Evolutionary conservation across 495 filamentous ascomycete genomes (phyloP), one percentile per base, ranked within the genome.

Genomic region (Aspergillus cavernicola): DNA sequence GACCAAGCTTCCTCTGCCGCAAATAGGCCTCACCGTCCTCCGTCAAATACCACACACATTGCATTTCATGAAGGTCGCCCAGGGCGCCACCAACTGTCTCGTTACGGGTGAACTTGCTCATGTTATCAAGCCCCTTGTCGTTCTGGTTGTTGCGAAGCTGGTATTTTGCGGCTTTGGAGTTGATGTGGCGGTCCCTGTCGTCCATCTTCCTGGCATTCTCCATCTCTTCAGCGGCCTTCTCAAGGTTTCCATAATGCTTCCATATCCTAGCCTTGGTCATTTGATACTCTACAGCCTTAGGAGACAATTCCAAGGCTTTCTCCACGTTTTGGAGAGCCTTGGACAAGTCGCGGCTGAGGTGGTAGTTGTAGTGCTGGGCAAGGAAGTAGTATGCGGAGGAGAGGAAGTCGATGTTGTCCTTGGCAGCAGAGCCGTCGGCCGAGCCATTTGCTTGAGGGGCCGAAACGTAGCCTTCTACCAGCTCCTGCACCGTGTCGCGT

Each of bases 131-230:
- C 0, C 84, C 92, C 60, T 82, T 84, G 42, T 95, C 90, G 60
- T 87, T 92, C 60, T 95, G 82, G 64, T 96, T 80, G 68, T 97
- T 96, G 45, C 93, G 85, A 22, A 99, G 80, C 62, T 92, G 90
- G 66, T 99, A 99, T 67, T 99, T 97, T 26, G 95, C 91, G 18
- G 90, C 86, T 74, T 99, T 99, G 43, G 90, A 90, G 75, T 99
- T 99, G 76, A 97, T 97, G 66, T 96, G 93, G 20, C 93, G 87
- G 65, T 99, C 93, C 70, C 83, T 88, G 40, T 84, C 81, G 63
- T 99, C 93, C 51, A 97, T 74, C 29, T 79, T 74, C 26, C 93
- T 81, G 6, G 95, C 93, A 49, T 89, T 76, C 56, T 96, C 86
- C 91, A 99, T 97, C 24, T 82, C 81, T 56, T 89, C 84, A 1